phyloP scores from a whole-genome alignment of 2,329 filamentous ascomycete genomes.

The Didymella arachidicola region DNA sequence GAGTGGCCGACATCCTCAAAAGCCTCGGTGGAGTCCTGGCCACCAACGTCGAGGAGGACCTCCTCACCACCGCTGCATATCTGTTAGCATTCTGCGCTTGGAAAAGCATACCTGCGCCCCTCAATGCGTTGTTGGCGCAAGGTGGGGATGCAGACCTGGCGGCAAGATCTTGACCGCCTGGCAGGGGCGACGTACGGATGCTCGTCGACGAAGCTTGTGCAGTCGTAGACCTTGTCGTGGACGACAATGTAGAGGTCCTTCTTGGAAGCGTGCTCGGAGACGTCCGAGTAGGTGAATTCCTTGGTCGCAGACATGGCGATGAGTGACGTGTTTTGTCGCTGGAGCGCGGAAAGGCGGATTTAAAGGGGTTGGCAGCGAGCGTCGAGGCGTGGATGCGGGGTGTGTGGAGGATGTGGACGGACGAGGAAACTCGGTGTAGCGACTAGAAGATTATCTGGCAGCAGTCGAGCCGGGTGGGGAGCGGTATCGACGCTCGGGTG shows the following conservation, averaged over 20 bases:
- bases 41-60: constrained; percentile 93
- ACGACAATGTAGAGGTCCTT: constrained; percentile 92
- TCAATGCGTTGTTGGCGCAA: not conserved
- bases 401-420: not conserved
- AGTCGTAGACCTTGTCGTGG: constrained; percentile 96
- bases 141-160: not conserved
- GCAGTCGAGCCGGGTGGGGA: constrained; percentile 10
- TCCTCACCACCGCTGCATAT: constrained; percentile 88
- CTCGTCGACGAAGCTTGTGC: constrained; percentile 90
- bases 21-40: constrained; percentile 95
- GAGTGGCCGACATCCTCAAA: constrained; percentile 99
- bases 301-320: constrained; percentile 47
- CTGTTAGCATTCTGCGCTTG: constrained; percentile 2
- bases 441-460: constrained; percentile 15
- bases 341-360: not conserved
- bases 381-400: constrained; percentile 7
- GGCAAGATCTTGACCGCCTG: not conserved
- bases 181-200: constrained; percentile 73
- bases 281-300: constrained; percentile 53
- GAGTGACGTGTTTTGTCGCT: constrained; percentile 9
- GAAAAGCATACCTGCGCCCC: not conserved
- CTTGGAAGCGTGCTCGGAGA: constrained; percentile 64
- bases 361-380: constrained; percentile 10
- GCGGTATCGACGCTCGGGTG: constrained; percentile 25
- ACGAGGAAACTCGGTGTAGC: constrained; percentile 23